These are phyloP conservation scores for Blastobotrys arbuscula DNA, from an alignment of 1,139 yeast species.

Conservation along the genomic window DNA sequence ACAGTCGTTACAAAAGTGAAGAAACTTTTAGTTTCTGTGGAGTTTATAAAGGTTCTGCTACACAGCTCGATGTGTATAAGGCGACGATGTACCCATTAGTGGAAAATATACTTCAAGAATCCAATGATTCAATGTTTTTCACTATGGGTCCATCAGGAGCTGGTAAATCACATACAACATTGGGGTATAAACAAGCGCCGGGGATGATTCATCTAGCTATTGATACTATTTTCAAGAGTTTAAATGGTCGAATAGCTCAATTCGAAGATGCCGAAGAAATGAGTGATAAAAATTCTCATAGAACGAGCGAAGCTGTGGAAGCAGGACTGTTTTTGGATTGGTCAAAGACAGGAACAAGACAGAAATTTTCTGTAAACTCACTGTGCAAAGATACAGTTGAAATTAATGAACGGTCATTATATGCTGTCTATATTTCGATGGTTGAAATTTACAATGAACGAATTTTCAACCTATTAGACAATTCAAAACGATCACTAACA, in stretches of 20 bases:
- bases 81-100: conserved; percentile 32
- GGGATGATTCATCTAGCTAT: conserved; percentile 34
- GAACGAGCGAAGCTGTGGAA: conserved; percentile 34
- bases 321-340: conserved; percentile 33
- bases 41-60: conserved; percentile 31
- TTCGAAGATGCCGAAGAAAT: conserved; percentile 34
- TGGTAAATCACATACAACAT: conserved; percentile 39
- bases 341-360: conserved; percentile 20
- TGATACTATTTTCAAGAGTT: conserved; percentile 41
- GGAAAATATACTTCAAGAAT: conserved; percentile 31
- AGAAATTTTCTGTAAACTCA: conserved; percentile 11
- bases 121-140: conserved; percentile 40
- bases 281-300: conserved; percentile 25
- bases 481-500: conserved; percentile 20
- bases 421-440: conserved; percentile 32
- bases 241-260: conserved; percentile 37
- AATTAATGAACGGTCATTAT: conserved; percentile 19
- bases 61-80: conserved; percentile 32
- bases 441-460: conserved; percentile 35
- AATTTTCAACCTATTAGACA: conserved; percentile 29
- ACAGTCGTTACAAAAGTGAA: conserved; percentile 26
- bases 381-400: conserved; percentile 20
- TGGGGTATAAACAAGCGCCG: conserved; percentile 29
- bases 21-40: conserved; percentile 34
- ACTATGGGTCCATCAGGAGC: conserved; percentile 49